Conservation (phyloP, 768 basidiomycete genomes). For the Rhodotorula kratochvilovae region DNA sequence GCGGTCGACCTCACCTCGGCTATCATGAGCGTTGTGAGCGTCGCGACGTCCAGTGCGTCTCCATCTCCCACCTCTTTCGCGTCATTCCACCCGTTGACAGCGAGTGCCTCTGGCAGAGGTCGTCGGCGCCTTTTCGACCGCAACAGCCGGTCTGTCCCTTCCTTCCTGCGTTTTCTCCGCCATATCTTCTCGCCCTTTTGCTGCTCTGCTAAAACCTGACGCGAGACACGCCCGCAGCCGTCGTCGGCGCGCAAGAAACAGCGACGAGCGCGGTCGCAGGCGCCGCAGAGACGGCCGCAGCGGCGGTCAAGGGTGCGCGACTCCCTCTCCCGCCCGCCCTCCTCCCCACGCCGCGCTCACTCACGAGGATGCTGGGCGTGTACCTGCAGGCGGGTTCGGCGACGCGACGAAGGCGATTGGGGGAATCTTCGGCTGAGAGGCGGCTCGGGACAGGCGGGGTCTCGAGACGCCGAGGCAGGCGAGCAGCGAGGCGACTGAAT, state of each 20-base stretch:
- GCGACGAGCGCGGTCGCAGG: not conserved
- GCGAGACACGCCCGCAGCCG: not conserved
- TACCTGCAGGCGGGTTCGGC: not conserved
- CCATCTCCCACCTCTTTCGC: not conserved
- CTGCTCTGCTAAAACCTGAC: no score
- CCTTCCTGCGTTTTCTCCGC: not conserved
- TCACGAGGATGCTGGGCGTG: no score
- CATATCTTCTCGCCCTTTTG: accelerated
- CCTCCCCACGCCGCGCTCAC: not conserved
- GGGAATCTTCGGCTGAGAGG: not conserved
- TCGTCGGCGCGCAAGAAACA: not conserved
- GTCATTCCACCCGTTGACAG: no score
- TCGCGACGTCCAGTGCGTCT: not conserved
- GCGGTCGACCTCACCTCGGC: slow-evolving; percentile 6
- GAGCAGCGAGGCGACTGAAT: no score
- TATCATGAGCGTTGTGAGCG: not conserved
- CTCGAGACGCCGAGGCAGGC: no score
- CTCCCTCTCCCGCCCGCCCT: not conserved
- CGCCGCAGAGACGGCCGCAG: not conserved
- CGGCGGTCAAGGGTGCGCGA: not conserved
- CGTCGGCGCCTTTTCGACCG: not conserved
- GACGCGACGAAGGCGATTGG: not conserved
- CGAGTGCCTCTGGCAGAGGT: not conserved
- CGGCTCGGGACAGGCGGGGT: no score
- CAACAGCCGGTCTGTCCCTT: not conserved